A percentile compares a stretch with the other conserved stretches of the same genome.
phyloP scores from a whole-genome alignment of 148 eudicot species.

The Beta vulgaris region DNA sequence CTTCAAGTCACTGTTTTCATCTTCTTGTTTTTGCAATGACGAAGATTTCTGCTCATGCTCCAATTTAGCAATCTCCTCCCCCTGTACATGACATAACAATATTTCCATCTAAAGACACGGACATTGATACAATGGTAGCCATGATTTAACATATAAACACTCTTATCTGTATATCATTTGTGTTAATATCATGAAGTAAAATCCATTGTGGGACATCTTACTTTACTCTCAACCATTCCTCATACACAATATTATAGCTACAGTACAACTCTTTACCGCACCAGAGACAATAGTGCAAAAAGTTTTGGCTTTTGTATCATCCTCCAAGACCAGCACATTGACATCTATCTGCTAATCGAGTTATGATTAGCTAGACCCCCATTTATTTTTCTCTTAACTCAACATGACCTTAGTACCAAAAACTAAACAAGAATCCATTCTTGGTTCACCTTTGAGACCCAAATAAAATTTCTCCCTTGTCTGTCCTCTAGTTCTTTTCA shows the following conservation, averaged over 20 bases:
- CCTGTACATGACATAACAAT: constrained; percentile 36
- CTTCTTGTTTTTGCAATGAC: constrained; percentile 47
- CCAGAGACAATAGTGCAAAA: neutral
- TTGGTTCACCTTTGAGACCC: neutral
- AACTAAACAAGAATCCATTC: neutral
- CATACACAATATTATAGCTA: neutral
- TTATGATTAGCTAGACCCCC: neutral
- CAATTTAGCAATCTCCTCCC: constrained; percentile 55
- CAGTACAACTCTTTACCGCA: neutral
- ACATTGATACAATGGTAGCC: constrained; percentile 5
- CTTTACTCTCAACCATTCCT: neutral
- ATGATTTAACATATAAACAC: neutral
- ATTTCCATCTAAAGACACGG: neutral
- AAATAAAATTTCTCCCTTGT: neutral
- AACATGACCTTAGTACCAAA: neutral
- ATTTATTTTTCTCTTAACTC: no score
- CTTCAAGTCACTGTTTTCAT: constrained; percentile 48
- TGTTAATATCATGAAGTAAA: neutral
- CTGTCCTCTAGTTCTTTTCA: neutral
- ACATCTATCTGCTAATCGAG: neutral
- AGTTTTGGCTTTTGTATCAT: neutral
- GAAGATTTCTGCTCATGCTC: constrained; percentile 54
- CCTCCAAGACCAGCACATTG: neutral
- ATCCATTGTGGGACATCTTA: neutral
- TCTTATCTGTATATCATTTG: neutral